phyloP scores from a whole-genome alignment of 2,329 filamentous ascomycete species.

The Zymoseptoria ardabiliae region DNA sequence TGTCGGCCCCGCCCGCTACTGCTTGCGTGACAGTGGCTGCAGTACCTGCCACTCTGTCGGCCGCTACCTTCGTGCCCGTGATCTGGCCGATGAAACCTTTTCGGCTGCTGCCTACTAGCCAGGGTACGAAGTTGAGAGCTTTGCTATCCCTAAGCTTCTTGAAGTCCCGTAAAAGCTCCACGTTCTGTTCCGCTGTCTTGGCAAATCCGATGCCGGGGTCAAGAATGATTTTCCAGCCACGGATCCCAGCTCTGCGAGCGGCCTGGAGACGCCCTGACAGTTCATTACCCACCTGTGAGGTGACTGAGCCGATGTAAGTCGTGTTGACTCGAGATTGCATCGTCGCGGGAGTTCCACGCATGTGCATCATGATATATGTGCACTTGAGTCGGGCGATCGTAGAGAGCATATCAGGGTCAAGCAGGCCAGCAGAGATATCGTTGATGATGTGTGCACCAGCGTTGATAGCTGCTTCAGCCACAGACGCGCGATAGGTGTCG shows the following conservation, averaged over 20 bases:
- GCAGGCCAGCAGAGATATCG: slow-evolving; percentile 75
- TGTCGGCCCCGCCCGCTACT: slow-evolving; percentile 78
- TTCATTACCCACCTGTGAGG: slow-evolving; percentile 59
- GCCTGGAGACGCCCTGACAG: slow-evolving; percentile 62
- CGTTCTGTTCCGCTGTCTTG: slow-evolving; percentile 72
- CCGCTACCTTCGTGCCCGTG: slow-evolving; percentile 65
- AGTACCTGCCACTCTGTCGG: slow-evolving; percentile 73
- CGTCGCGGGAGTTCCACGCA: slow-evolving; percentile 77
- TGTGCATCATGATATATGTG: slow-evolving; percentile 84
- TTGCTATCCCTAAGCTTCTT: slow-evolving; percentile 49
- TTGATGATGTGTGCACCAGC: slow-evolving; percentile 91
- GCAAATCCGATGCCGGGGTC: slow-evolving; percentile 94
- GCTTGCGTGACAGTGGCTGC: slow-evolving; percentile 81
- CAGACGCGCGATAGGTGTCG: slow-evolving; percentile 83
- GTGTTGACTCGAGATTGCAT: slow-evolving; percentile 58
- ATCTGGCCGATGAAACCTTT: slow-evolving; percentile 83
- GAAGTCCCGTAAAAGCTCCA: slow-evolving; percentile 67
- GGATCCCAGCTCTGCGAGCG: slow-evolving; percentile 74
- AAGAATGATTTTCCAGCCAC: slow-evolving; percentile 88
- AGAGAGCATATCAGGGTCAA: slow-evolving; percentile 75
- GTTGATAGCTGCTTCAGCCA: slow-evolving; percentile 67
- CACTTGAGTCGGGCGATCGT: slow-evolving; percentile 71
- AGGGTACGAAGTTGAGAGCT: slow-evolving; percentile 64
- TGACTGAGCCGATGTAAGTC: slow-evolving; percentile 59
- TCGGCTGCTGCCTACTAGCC: slow-evolving; percentile 81